Conservation (phyloP, 176 grass and related monocot species). For the Eleusine indica region DNA sequence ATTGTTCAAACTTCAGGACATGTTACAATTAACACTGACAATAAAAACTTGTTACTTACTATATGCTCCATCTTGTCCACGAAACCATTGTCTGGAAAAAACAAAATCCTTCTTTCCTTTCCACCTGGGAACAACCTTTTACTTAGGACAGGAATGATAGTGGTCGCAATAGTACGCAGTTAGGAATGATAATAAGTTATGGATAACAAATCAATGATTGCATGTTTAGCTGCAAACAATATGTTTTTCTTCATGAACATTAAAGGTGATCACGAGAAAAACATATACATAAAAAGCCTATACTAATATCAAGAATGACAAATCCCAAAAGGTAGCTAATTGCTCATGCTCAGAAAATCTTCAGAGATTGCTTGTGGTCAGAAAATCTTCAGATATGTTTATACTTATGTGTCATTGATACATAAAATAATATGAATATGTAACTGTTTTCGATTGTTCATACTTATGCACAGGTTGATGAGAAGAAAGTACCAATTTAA, state of each 20-base stretch:
- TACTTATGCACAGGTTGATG: not conserved
- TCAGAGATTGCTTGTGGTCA: not conserved
- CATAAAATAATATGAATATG: not conserved
- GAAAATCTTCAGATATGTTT: constrained; percentile 2
- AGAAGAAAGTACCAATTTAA: constrained; percentile 66
- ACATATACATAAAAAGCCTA: not conserved
- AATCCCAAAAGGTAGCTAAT: not conserved
- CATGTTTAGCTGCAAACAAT: not conserved
- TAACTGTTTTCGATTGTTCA: not conserved
- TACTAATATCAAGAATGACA: constrained; percentile 18
- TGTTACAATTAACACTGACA: constrained; percentile 6
- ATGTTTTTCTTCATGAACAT: constrained; percentile 18
- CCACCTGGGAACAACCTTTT: constrained; percentile 65
- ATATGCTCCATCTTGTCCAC: constrained; percentile 86
- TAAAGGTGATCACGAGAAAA: constrained; percentile 8
- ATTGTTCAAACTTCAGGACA: not conserved
- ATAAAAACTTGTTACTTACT: constrained; percentile 60
- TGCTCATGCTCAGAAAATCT: constrained; percentile 8
- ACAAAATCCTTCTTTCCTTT: constrained; percentile 87
- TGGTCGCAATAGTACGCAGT: constrained; percentile 8
- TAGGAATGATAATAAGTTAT: constrained; percentile 7
- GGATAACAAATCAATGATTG: constrained; percentile 10
- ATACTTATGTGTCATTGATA: not conserved
- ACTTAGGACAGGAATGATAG: constrained; percentile 29
- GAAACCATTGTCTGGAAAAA: constrained; percentile 92